These are phyloP conservation scores for Thuidium tamariscinum DNA, from an alignment of 225 moss, liverwort and hornwort species.

Conservation along the genomic window DNA sequence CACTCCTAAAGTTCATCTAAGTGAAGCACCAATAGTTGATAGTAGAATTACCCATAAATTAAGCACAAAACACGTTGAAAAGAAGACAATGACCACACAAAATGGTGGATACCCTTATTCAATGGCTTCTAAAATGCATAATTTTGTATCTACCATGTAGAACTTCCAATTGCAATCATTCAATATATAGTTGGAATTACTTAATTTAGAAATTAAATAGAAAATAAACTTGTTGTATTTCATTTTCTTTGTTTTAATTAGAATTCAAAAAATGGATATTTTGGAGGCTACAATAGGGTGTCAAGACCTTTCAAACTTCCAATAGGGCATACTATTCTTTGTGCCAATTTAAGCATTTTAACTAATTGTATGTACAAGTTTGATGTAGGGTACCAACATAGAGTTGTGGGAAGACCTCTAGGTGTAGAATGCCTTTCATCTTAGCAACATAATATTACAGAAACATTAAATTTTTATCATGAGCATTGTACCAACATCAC, in stretches of 20 bases:
- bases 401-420: neutral
- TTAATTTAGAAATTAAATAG: neutral
- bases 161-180: neutral
- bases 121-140: neutral
- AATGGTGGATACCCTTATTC: neutral
- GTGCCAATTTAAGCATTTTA: neutral
- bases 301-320: neutral
- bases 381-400: neutral
- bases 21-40: neutral
- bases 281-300: neutral
- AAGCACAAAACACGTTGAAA: neutral
- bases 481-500: neutral
- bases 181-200: neutral
- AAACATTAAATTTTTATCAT: neutral
- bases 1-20: neutral
- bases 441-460: neutral
- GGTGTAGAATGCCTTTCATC: no score
- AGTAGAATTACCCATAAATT: neutral
- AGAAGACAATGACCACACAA: neutral
- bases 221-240: neutral
- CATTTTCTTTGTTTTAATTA: neutral
- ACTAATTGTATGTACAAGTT: neutral
- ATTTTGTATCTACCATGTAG: neutral
- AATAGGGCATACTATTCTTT: neutral
- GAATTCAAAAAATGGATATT: neutral